Percentiles rank a stretch among this genome's conserved stretches.
Conservation (phyloP, 345 rosid species). For the Combretum micranthum region DNA sequence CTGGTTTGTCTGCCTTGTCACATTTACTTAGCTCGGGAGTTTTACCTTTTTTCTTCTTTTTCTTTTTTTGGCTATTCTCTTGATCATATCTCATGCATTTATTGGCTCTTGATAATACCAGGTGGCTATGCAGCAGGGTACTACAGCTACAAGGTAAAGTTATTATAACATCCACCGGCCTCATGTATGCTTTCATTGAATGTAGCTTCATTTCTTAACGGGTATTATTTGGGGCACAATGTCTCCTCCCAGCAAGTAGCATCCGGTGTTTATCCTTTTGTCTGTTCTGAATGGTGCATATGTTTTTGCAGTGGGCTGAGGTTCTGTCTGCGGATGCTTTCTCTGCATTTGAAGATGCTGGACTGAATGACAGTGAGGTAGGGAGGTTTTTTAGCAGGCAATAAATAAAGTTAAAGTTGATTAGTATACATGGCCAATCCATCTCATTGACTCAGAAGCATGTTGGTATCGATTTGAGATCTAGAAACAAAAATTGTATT, state of each 20-base stretch:
- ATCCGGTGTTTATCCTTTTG: not conserved
- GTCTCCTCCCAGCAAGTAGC: not conserved
- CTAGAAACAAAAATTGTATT: not conserved
- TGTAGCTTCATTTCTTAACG: too few relatives aligned
- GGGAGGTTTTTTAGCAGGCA: not conserved
- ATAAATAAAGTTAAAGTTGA: too few relatives aligned
- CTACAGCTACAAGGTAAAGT: constrained; percentile 84
- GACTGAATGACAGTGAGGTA: constrained; percentile 73
- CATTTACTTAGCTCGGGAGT: constrained; percentile 3
- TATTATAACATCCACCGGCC: too few relatives aligned
- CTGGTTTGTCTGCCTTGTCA: constrained; percentile 34
- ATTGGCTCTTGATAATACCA: constrained; percentile 8
- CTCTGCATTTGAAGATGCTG: constrained; percentile 95
- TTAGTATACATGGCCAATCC: too few relatives aligned
- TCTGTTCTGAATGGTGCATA: not conserved
- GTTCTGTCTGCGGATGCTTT: constrained; percentile 96
- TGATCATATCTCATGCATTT: too few relatives aligned
- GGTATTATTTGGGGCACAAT: not conserved
- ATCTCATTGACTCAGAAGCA: too few relatives aligned
- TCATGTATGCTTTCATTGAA: too few relatives aligned
- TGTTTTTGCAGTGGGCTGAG: constrained; percentile 86
- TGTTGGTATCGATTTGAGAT: too few relatives aligned
- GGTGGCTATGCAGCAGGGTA: constrained; percentile 98
- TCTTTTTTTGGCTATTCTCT: too few relatives aligned
- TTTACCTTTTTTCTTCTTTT: constrained; percentile 8